phyloP scores from a whole-genome alignment of 768 basidiomycete genomes.

The Leucogyrophana mollusca region DNA sequence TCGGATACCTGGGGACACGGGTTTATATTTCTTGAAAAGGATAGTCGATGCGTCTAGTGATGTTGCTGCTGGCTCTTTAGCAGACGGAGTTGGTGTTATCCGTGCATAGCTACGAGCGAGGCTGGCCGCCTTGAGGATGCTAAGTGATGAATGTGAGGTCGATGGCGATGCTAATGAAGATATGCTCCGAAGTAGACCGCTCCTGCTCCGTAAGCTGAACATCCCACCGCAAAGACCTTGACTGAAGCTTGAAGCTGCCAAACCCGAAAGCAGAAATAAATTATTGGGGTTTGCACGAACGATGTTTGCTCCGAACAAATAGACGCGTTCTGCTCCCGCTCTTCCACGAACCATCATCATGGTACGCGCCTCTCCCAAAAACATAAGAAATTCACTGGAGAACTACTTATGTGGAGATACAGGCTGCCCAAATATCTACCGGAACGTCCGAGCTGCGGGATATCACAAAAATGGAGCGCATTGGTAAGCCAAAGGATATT shows the following conservation, averaged over 20 bases:
- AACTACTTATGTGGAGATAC: constrained; percentile 6
- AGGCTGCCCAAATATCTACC: constrained; percentile 75
- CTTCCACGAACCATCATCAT: constrained; percentile 15
- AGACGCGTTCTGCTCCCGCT: constrained; percentile 26
- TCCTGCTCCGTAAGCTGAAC: constrained; percentile 17
- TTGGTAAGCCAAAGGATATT: constrained; percentile 46
- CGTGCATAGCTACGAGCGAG: constrained; percentile 36
- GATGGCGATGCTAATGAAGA: constrained; percentile 10
- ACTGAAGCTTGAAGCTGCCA: too few relatives aligned
- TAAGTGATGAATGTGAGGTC: not conserved
- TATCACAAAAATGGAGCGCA: constrained; percentile 92
- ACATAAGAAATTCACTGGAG: not conserved
- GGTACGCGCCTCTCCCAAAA: constrained; percentile 17
- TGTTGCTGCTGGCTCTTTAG: constrained; percentile 27
- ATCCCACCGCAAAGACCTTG: constrained; percentile 1
- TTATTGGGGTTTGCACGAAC: not conserved
- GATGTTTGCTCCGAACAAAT: constrained; percentile 33
- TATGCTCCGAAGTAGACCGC: constrained; percentile 13
- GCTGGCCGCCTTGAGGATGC: constrained; percentile 11
- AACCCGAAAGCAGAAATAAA: constrained; percentile 4
- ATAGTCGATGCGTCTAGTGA: constrained; percentile 42
- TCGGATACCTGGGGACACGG: constrained; percentile 81
- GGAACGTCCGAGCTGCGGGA: constrained; percentile 80
- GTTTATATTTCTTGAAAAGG: constrained; percentile 88
- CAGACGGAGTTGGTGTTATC: constrained; percentile 24